phyloP scores from a whole-genome alignment of 140 eudicot species.

The Senecio squalidus region DNA sequence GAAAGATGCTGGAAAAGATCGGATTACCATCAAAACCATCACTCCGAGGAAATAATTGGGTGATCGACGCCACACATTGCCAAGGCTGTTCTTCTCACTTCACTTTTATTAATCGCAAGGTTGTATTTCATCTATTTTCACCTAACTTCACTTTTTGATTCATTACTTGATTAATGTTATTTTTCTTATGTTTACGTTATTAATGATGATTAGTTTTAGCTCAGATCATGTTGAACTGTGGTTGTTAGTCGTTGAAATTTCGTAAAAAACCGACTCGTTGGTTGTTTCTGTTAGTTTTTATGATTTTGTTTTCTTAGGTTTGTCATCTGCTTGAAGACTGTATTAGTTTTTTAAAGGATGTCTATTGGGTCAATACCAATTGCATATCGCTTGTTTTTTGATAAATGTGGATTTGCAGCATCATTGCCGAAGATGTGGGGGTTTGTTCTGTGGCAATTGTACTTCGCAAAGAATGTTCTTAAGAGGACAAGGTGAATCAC shows the following conservation, averaged over 20 bases:
- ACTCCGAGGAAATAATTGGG: slow-evolving; percentile 84
- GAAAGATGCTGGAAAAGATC: slow-evolving; percentile 86
- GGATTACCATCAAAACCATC: slow-evolving; percentile 96
- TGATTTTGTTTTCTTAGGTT: neutral
- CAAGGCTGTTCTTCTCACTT: slow-evolving; percentile 90
- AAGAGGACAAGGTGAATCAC: slow-evolving; percentile 96
- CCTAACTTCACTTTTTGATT: neutral
- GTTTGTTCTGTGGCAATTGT: slow-evolving; percentile 75
- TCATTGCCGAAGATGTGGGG: slow-evolving; percentile 94
- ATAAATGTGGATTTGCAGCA: slow-evolving; percentile 53
- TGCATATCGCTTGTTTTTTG: neutral
- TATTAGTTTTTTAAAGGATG: neutral
- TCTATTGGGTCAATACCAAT: neutral
- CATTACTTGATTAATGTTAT: too few species aligned
- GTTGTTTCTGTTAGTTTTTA: too few species aligned
- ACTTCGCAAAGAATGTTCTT: slow-evolving; percentile 72
- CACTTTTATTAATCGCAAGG: slow-evolving; percentile 97
- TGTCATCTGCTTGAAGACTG: neutral
- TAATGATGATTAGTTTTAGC: too few species aligned
- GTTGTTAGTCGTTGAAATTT: too few species aligned
- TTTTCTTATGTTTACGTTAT: too few species aligned
- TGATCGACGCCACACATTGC: slow-evolving; percentile 80
- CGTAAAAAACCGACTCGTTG: too few species aligned
- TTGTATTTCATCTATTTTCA: slow-evolving; percentile 8
- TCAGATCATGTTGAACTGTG: too few species aligned